These are phyloP conservation scores for Linaria vulgaris DNA, from an alignment of 257 asterid genomes.

Conservation along the genomic window DNA sequence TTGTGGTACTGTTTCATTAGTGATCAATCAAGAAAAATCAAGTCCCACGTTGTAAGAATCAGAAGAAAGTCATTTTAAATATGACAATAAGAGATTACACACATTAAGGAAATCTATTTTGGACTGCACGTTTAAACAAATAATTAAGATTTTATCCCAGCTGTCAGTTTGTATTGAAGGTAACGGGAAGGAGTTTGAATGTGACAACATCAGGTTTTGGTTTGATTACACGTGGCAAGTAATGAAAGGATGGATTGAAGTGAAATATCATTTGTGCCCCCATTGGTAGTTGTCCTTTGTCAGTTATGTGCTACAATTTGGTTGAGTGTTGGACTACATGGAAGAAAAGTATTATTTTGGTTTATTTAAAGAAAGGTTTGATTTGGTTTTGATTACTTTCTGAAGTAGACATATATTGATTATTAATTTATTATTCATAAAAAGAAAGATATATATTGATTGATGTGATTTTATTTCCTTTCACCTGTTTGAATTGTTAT, in stretches of 20 bases:
- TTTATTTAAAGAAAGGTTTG: background rate
- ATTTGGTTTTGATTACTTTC: background rate
- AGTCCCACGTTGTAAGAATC: constrained; percentile 18
- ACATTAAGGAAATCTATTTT: constrained; percentile 7
- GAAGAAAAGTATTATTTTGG: background rate
- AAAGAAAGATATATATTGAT: too few species aligned
- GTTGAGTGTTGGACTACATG: constrained; percentile 6
- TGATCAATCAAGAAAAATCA: constrained; percentile 17
- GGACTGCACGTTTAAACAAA: background rate
- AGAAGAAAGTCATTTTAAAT: too few species aligned
- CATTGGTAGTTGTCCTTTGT: background rate
- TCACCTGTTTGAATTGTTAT: too few species aligned
- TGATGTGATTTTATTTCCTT: too few species aligned
- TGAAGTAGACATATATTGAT: background rate
- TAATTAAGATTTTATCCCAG: constrained; percentile 1
- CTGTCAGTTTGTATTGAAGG: constrained; percentile 26
- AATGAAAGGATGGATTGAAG: background rate
- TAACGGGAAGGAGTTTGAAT: constrained; percentile 21
- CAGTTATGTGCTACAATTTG: constrained; percentile 6
- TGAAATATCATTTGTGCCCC: constrained; percentile 2
- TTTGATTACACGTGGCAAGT: constrained; percentile 28
- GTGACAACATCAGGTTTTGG: constrained; percentile 10
- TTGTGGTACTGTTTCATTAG: background rate
- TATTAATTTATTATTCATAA: too few species aligned
- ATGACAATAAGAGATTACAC: too few species aligned